Conservation (phyloP, 352 stramenopile species). For the Phytopythium delawarense region DNA sequence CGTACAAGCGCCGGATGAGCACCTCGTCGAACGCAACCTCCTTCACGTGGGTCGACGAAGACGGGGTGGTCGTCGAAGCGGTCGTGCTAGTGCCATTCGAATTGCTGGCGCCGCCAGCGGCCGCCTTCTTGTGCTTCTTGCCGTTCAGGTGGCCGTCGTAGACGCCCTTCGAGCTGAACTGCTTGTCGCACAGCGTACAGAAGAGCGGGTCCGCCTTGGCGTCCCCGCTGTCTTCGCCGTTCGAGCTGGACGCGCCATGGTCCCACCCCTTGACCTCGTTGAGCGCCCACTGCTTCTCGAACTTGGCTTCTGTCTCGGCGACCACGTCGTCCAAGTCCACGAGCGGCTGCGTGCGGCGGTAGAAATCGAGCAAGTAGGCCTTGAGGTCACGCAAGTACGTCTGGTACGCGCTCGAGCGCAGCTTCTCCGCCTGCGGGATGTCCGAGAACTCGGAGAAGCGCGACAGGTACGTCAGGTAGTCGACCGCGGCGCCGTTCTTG, state of each 20-base stretch:
- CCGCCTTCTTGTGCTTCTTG: conserved; percentile 79
- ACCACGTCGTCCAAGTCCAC: conserved; percentile 86
- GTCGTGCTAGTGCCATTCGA: conserved; percentile 8
- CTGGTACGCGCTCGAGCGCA: conserved; percentile 47
- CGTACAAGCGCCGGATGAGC: conserved; percentile 63
- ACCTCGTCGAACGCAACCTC: conserved; percentile 68
- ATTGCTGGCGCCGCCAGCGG: conserved; percentile 10
- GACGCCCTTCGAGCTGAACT: conserved; percentile 69
- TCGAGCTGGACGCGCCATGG: neutral
- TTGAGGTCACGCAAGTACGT: conserved; percentile 73
- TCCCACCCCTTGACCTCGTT: conserved; percentile 58
- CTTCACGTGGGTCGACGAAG: conserved; percentile 30
- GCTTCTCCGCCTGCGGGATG: conserved; percentile 58
- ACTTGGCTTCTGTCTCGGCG: conserved; percentile 73
- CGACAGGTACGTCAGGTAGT: conserved; percentile 73
- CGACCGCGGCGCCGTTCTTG: conserved; percentile 18
- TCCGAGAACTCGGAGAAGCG: conserved; percentile 64
- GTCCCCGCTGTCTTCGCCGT: neutral
- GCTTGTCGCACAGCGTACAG: conserved; percentile 63
- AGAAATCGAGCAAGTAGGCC: conserved; percentile 82
- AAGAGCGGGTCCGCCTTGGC: conserved; percentile 27
- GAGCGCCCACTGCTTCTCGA: conserved; percentile 79
- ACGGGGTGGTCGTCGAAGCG: conserved; percentile 6
- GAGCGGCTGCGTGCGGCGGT: conserved; percentile 84
- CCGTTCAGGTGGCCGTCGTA: conserved; percentile 70